Evolutionary conservation across 164 flowering plant species (phyloP).

Genomic region (Vitis rupestris): DNA sequence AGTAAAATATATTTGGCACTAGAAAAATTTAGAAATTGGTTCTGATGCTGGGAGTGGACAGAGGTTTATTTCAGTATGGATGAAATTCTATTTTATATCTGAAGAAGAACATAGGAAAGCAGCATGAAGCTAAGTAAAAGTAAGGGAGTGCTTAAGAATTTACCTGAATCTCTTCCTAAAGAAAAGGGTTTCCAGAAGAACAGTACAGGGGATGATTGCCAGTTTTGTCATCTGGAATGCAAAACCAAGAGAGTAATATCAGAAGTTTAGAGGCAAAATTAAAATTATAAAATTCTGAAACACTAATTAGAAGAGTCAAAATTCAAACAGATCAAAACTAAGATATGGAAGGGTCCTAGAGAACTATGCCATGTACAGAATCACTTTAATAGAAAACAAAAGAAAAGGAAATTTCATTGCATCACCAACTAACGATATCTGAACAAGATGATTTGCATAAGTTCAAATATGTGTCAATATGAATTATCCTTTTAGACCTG

Average conservation of each 20-base stretch:
- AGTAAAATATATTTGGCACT: neutral
- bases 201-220: conserved; percentile 94
- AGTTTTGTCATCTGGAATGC: conserved; percentile 85
- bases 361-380: neutral
- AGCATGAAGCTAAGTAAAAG: neutral
- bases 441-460: neutral
- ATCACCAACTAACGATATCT: neutral
- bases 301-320: neutral
- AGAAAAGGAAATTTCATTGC: neutral
- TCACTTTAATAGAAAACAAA: neutral
- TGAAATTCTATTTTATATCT: neutral
- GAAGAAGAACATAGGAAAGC: neutral
- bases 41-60: neutral
- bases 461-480: neutral
- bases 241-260: conserved; percentile 3
- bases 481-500: too few species aligned
- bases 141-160: conserved; percentile 6
- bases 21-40: neutral
- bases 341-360: neutral
- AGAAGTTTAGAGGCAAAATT: neutral
- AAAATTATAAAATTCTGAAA: neutral
- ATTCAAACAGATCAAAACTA: neutral
- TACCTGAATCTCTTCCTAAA: conserved; percentile 86
- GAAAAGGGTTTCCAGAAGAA: conserved; percentile 89
- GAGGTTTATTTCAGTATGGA: neutral